Evolutionary conservation across 2,329 filamentous ascomycete genomes (phyloP).

Genomic region (Fusarium sp.): DNA sequence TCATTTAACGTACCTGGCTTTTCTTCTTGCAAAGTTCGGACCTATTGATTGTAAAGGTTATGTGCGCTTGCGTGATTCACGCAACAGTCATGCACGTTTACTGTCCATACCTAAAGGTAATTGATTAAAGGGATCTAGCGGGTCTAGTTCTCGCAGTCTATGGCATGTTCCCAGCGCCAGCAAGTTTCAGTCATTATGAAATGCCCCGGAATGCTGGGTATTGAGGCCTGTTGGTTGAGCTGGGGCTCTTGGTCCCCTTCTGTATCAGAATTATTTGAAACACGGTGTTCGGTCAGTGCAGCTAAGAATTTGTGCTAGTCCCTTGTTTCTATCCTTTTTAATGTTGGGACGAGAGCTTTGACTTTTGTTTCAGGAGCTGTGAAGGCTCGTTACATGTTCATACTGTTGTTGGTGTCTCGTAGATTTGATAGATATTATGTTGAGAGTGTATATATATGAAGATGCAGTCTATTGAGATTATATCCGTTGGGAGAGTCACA

Average conservation of each 20-base stretch:
- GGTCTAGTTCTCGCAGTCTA: constrained; percentile 3
- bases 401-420: not conserved
- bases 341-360: constrained; percentile 15
- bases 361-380: constrained; percentile 11
- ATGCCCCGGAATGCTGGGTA: constrained; percentile 22
- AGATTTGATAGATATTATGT: not conserved
- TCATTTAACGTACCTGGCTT: constrained; percentile 24
- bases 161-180: constrained; percentile 30
- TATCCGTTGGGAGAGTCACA: not conserved
- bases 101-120: not conserved
- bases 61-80: not conserved
- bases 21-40: constrained; percentile 11
- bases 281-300: constrained; percentile 13
- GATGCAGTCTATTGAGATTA: not conserved
- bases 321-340: not conserved
- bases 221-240: constrained; percentile 1
- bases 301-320: constrained; percentile 7
- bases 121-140: constrained; percentile 2
- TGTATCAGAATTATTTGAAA: constrained; percentile 23
- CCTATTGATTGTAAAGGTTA: constrained; percentile 3
- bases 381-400: constrained; percentile 18
- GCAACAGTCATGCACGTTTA: not conserved
- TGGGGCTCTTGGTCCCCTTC: constrained; percentile 4
- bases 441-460: not conserved
- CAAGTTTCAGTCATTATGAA: constrained; percentile 37